Evolutionary conservation across 176 grass and related monocot species (phyloP), one percentile per base, ranked within the genome.

Genomic region (Pontederia paniculata): DNA sequence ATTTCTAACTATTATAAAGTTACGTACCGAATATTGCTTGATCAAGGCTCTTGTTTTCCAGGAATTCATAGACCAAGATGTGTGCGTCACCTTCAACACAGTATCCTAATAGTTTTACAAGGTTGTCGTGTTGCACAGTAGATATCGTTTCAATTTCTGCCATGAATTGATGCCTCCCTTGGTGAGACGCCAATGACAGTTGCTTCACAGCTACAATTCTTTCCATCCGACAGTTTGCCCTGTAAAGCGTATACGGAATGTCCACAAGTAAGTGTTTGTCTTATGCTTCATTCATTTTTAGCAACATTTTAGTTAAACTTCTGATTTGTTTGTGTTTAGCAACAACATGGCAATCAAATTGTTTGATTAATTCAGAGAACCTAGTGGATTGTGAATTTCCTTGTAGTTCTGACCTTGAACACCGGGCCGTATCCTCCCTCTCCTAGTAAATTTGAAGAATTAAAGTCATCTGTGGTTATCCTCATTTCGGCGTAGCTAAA

Each of bases 361-460:
- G n/a, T n/a, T n/a, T n/a, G n/a, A n/a, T n/a, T n/a, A n/a, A n/a
- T n/a, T n/a, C n/a, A n/a, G n/a, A n/a, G n/a, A n/a, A n/a, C n/a
- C n/a, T n/a, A n/a, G n/a, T n/a, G n/a, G n/a, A n/a, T n/a, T n/a
- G n/a, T n/a, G n/a, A n/a, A n/a, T n/a, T n/a, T n/a, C n/a, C n/a
- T n/a, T n/a, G n/a, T n/a, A n/a, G n/a, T n/a, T n/a, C n/a, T n/a
- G n/a, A 95, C 89, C 81, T 95, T 95, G 71, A 68, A 63, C 63
- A 95, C 89, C 2, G 51, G 54, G 10, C 90, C 90, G 74, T 82
- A 95, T 75, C 90, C 90, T 55, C 90, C 90, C 75, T 76, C 79
- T 73, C 90, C 90, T 37, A 95, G 85, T 44, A 80, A 54, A 68
- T 95, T 95, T 59, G n/a, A 54, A 64, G 81, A 70, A 73, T 54